Evolutionary conservation across 2,329 filamentous ascomycete genomes (phyloP).

Genomic region (Thelonectria blattea): DNA sequence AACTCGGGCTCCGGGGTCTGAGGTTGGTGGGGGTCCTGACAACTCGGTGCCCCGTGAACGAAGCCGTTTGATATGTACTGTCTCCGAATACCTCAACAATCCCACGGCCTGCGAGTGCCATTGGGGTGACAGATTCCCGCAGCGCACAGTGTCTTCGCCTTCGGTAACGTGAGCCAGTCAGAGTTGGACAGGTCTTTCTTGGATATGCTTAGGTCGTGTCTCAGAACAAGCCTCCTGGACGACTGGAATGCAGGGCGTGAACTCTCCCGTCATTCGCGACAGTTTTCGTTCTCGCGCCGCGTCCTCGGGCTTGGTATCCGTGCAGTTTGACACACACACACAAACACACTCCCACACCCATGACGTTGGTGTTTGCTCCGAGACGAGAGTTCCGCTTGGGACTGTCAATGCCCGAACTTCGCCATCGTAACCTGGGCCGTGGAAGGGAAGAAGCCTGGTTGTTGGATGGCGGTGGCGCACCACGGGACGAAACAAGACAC

Average conservation of each 20-base stretch:
- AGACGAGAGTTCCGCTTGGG: neutral
- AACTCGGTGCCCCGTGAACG: neutral
- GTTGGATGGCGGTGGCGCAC: conserved; percentile 3
- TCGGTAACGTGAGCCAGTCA: conserved; percentile 1
- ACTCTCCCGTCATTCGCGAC: neutral
- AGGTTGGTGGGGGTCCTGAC: neutral
- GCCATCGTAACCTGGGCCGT: neutral
- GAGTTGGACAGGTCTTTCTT: neutral
- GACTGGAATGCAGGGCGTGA: conserved; percentile 12
- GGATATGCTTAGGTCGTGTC: neutral
- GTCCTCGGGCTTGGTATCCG: conserved; percentile 9
- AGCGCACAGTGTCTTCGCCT: neutral
- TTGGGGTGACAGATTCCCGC: neutral
- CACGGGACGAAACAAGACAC: neutral
- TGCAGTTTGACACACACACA: neutral
- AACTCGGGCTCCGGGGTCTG: neutral
- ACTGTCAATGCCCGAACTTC: neutral
- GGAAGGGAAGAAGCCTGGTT: neutral
- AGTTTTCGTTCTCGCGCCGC: conserved; percentile 4
- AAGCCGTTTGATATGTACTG: neutral
- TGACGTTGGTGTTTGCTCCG: neutral
- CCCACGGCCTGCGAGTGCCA: neutral
- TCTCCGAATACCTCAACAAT: neutral
- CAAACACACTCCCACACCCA: neutral
- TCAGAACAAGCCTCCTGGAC: neutral